These are phyloP conservation scores for Sporothrix humicola DNA, from an alignment of 2,329 filamentous ascomycete species.

Conservation along the genomic window DNA sequence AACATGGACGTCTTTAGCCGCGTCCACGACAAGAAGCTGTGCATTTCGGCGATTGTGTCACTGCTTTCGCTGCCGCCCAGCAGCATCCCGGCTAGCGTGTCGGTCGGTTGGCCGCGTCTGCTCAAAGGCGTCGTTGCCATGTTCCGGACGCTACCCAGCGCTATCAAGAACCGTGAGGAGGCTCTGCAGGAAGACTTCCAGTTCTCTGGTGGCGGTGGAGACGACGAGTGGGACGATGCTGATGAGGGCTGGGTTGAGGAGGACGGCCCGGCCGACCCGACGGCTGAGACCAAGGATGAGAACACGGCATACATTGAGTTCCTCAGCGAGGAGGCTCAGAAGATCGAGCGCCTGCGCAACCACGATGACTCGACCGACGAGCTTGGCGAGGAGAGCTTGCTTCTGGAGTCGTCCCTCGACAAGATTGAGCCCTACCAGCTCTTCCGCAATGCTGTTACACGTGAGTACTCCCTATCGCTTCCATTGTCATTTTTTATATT, in stretches of 20 bases:
- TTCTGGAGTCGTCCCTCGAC: constrained; percentile 91
- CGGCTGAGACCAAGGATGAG: constrained; percentile 78
- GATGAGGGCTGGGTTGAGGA: constrained; percentile 81
- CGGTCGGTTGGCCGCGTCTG: constrained; percentile 91
- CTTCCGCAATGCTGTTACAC: constrained; percentile 80
- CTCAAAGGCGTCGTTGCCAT: constrained; percentile 85
- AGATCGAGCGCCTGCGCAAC: constrained; percentile 71
- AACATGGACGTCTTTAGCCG: constrained; percentile 92
- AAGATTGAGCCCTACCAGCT: constrained; percentile 93
- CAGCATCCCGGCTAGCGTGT: constrained; percentile 88
- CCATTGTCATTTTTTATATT: not conserved
- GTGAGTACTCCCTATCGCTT: constrained; percentile 61
- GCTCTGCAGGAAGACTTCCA: constrained; percentile 87
- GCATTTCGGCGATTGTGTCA: constrained; percentile 88
- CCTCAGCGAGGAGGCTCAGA: constrained; percentile 89
- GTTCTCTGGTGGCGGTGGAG: constrained; percentile 70
- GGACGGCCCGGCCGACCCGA: constrained; percentile 53
- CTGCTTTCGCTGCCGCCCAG: constrained; percentile 79
- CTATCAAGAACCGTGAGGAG: constrained; percentile 90
- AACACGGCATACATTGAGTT: constrained; percentile 95
- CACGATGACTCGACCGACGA: constrained; percentile 81
- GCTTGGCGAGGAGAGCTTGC: constrained; percentile 86
- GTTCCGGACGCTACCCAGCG: constrained; percentile 88
- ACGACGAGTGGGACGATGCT: constrained; percentile 82
- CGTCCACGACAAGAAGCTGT: constrained; percentile 98